These are phyloP conservation scores for Penicillium aurantiogriseum DNA, from an alignment of 2,329 filamentous ascomycete species.

Conservation along the genomic window DNA sequence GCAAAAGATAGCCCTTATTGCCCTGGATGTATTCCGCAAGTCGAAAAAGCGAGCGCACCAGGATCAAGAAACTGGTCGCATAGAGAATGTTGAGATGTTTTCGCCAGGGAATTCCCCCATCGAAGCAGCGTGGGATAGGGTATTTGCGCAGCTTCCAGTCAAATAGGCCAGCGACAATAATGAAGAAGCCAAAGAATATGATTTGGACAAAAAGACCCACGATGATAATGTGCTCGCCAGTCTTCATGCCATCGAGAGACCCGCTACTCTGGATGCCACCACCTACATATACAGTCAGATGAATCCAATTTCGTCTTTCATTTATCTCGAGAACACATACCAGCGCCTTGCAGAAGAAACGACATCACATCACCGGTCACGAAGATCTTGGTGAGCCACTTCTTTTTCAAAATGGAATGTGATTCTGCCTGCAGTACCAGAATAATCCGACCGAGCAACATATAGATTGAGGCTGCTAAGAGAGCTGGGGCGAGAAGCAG, in stretches of 20 bases:
- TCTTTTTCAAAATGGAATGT: background rate
- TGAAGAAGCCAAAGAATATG: background rate
- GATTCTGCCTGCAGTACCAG: background rate
- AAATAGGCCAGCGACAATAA: background rate
- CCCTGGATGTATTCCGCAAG: background rate
- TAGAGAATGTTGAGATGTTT: background rate
- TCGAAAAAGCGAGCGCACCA: background rate
- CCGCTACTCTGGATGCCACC: background rate
- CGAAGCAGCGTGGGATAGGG: background rate
- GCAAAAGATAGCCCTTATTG: background rate
- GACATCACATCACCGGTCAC: slow-evolving; percentile 4
- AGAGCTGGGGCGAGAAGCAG: slow-evolving; percentile 13
- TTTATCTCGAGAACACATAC: background rate
- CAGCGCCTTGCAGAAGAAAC: background rate
- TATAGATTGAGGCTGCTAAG: slow-evolving; percentile 8
- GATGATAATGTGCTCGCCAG: background rate
- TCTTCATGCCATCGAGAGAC: background rate
- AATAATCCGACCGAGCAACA: slow-evolving; percentile 3
- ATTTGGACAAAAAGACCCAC: background rate
- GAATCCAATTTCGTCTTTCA: background rate
- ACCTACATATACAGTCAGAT: background rate
- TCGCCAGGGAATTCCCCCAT: background rate
- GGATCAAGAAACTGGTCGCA: background rate
- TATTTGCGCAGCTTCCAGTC: background rate
- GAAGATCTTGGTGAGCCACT: slow-evolving; percentile 5